Conservation (phyloP, 306 rosid genomes). For the Cicer bijugum region DNA sequence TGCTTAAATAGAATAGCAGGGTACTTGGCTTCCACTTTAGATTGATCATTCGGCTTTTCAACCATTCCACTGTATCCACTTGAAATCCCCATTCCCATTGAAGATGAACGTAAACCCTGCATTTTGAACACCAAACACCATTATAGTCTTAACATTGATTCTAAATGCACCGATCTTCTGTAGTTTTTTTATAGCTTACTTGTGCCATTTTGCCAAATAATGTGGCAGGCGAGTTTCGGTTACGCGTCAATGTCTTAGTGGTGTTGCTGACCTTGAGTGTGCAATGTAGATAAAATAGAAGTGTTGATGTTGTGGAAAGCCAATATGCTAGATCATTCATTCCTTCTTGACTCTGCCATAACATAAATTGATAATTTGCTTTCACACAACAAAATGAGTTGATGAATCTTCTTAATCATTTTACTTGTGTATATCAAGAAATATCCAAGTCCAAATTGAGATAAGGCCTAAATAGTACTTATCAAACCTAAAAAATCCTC, state of each 20-base stretch:
- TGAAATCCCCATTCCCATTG: slow-evolving; percentile 75
- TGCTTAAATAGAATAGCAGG: slow-evolving; percentile 85
- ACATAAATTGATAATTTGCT: slow-evolving; percentile 35
- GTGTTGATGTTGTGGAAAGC: slow-evolving; percentile 87
- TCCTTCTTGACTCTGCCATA: slow-evolving; percentile 64
- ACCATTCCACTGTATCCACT: slow-evolving; percentile 87
- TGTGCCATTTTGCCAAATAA: slow-evolving; percentile 87
- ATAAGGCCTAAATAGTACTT: not conserved
- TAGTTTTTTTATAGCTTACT: slow-evolving; percentile 55
- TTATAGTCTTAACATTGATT: slow-evolving; percentile 32
- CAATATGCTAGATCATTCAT: slow-evolving; percentile 76
- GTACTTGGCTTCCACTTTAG: slow-evolving; percentile 87
- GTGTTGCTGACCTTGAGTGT: slow-evolving; percentile 84
- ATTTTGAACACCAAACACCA: slow-evolving; percentile 29
- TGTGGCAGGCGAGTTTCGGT: slow-evolving; percentile 71
- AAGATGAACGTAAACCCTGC: slow-evolving; percentile 80
- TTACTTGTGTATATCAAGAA: not conserved
- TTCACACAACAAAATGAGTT: slow-evolving; percentile 17
- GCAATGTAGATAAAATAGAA: slow-evolving; percentile 76
- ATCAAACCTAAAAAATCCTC: not conserved
- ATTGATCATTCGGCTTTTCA: slow-evolving; percentile 69
- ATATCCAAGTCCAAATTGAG: not conserved
- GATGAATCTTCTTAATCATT: slow-evolving; percentile 3
- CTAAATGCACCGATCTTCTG: slow-evolving; percentile 5
- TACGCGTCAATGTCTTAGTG: slow-evolving; percentile 60